These are phyloP conservation scores for Paramecium bursaria DNA, from an alignment of 73 alveolate species.

Conservation along the genomic window DNA sequence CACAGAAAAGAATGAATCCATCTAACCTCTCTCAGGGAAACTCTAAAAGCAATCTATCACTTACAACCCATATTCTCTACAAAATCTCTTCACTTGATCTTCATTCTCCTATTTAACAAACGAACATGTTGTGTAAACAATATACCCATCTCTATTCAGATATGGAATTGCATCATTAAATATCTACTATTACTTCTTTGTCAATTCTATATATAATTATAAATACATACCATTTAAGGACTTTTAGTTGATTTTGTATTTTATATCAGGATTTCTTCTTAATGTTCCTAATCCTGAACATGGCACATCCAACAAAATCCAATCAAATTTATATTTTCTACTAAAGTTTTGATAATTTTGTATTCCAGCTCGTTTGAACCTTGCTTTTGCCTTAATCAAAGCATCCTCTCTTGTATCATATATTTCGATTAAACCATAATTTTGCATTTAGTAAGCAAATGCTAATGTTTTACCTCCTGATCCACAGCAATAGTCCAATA, in stretches of 20 bases:
- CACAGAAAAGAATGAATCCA: constrained; percentile 88
- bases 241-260: constrained; percentile 78
- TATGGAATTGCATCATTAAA: constrained; percentile 74
- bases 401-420: constrained; percentile 73
- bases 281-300: constrained; percentile 85
- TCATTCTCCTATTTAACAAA: constrained; percentile 80
- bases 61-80: constrained; percentile 79
- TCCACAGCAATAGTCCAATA: constrained; percentile 84
- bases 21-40: constrained; percentile 77
- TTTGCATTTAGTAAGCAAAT: constrained; percentile 70
- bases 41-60: constrained; percentile 77
- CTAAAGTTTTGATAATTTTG: constrained; percentile 72
- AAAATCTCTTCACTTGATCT: constrained; percentile 72
- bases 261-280: constrained; percentile 89
- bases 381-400: constrained; percentile 76
- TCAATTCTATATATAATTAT: constrained; percentile 44
- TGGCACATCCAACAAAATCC: constrained; percentile 89
- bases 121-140: constrained; percentile 84
- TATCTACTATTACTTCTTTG: constrained; percentile 72
- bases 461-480: constrained; percentile 81
- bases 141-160: constrained; percentile 73
- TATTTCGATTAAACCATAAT: constrained; percentile 61
- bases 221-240: constrained; percentile 60
- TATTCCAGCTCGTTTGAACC: constrained; percentile 83
- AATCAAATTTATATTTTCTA: constrained; percentile 77